Evolutionary conservation across 2,329 filamentous ascomycete species (phyloP).

Genomic region (Calonectria multiphialidica): DNA sequence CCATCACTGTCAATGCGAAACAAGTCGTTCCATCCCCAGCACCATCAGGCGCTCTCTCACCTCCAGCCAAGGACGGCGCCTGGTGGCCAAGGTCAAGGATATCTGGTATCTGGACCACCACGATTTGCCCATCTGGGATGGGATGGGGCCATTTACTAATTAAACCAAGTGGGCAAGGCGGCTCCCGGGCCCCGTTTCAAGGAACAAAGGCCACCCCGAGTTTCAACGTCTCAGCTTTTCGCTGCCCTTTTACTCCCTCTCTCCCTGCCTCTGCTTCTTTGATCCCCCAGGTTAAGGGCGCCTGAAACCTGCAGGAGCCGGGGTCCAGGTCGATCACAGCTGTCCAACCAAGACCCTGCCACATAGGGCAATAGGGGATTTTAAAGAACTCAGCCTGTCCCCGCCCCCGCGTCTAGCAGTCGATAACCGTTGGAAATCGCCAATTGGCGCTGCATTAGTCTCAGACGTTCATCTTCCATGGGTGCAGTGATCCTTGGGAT

Average conservation of each 20-base stretch:
- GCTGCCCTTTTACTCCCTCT: not conserved
- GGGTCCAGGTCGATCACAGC: slow-evolving; percentile 35
- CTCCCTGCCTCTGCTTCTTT: not conserved
- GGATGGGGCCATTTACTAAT: slow-evolving; percentile 21
- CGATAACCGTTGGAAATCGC: not conserved
- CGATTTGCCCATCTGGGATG: not conserved
- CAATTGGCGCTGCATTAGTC: not conserved
- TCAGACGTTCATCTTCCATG: not conserved
- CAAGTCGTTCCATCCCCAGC: slow-evolving; percentile 8
- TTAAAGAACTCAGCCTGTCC: slow-evolving; percentile 17
- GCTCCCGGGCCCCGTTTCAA: slow-evolving; percentile 15
- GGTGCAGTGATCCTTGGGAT: slow-evolving; percentile 16
- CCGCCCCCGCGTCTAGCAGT: slow-evolving; percentile 25
- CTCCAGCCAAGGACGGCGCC: not conserved
- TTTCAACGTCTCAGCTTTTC: slow-evolving; percentile 15
- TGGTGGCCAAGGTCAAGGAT: not conserved
- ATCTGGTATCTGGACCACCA: not conserved
- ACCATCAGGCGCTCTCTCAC: not conserved
- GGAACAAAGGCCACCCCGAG: not conserved
- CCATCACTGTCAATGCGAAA: slow-evolving; percentile 17
- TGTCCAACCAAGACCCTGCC: slow-evolving; percentile 34
- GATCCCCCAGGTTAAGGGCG: slow-evolving; percentile 25
- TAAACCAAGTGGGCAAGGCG: slow-evolving; percentile 39
- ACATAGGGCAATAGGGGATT: slow-evolving; percentile 33
- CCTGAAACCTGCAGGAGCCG: slow-evolving; percentile 18